Base-by-base conservation (phyloP, 768 basidiomycete species). In the Rhizopogon rudus region DNA sequence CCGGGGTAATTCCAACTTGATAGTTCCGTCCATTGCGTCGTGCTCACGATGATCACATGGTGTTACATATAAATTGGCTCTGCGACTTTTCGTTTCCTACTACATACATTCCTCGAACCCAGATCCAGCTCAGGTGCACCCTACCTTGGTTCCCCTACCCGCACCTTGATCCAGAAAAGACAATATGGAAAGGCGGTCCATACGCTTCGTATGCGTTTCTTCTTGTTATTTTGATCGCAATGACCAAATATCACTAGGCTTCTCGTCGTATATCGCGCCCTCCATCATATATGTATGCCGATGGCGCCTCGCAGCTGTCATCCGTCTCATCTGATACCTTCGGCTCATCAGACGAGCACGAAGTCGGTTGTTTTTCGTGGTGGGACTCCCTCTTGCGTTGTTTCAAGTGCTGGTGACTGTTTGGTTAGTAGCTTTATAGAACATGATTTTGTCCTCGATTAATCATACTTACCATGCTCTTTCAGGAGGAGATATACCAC, bases 321-420 rank as follows among this genome's bases (percentile, higher is more conserved):
- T 68, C 67, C 10, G 35, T 33, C 17, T 69, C 65, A 25, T 61
- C 63, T 13, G 62, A 65, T 31, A 61, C 61, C 31, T 63, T 63
- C 41, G 33, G 35, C 3, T 3, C 14, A 14, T 49, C 48, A 37
- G 65, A 67, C 37, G 61, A 65, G 5, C 55, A 50, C 1, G 58
- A 54, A 4, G 10, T 25, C 25, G 25, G 40, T 33, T 65, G 60
- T 20, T 67, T 65, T 63, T 65, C 65, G 60, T 56, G 43, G 14
- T 45, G 46, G 35, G 51, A 46, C 16, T 60, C 60, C 31, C 56
- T 59, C 14, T 60, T 57, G 13, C 39, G 57, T 0, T 71, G 65
- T 53, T 59, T 67, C 59, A 67, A 54, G 53, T 59, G 63, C 14
- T 62, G 67, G 67, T 63, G 29, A 64, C 35, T 22, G 13, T n/a